Base-by-base conservation (phyloP, 768 basidiomycete genomes). In the Suillus americanus region DNA sequence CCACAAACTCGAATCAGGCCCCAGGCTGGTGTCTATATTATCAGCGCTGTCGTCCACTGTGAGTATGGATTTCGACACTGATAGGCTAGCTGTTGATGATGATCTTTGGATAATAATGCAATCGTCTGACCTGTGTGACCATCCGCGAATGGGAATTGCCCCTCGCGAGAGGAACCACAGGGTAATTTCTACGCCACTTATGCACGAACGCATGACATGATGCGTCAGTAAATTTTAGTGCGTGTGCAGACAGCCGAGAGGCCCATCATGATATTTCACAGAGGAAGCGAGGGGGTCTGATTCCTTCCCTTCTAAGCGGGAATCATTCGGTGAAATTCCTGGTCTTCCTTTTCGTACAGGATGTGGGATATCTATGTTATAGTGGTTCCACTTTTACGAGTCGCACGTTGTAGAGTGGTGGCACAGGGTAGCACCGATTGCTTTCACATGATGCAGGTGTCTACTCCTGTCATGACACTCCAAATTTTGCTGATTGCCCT, bases 341-440 rank as follows among this genome's bases (percentile, higher is more conserved):
- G 38, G 25, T 3, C 5, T 57, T 38, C 7, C 23, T 9, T 57
- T n/a, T 23, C 55, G 55, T 38, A 38, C 37, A 12, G 23, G 38
- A 41, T 59, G 57, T 59, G 57, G 38, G 53, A 54, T 54, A 54
- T 54, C 53, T 35, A 33, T 54, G 20, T n/a, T 20, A n/a, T 33
- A 16, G 56, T 56, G n/a, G 35, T 25, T 57, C 56, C 38, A 20
- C 25, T 28, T 40, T 57, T 40, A 38, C 9, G 12, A 40, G 25
- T 57, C 56, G 56, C 56, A 57, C 56, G 56, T 57, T 3, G 56
- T 40, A 23, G 14, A 10, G 23, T 57, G 56, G 37, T 18, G 16
- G 51, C 51, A 53, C 51, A 53, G 30, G 30, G 25, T 28, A 57
- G 16, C 25, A 18, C 56, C 25, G 51, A 33, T 40, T 57, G 9